These are phyloP conservation scores for Leishmania tropica DNA, from an alignment of 208 protist species.

Conservation along the genomic window DNA sequence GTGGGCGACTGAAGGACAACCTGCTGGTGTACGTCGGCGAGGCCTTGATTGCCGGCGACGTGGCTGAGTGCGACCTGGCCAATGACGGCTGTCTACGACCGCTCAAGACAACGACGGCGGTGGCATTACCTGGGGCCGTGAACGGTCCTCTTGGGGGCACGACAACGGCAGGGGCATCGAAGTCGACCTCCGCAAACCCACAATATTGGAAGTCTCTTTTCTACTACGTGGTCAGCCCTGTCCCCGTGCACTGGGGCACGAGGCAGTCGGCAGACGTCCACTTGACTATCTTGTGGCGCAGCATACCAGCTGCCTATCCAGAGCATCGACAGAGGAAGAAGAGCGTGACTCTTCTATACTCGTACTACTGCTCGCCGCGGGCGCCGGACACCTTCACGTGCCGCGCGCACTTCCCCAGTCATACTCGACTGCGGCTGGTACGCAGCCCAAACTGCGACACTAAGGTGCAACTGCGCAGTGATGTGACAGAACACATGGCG, in stretches of 20 bases:
- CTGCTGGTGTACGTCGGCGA: conserved; percentile 42
- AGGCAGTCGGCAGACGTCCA: conserved; percentile 1
- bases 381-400: conserved; percentile 52
- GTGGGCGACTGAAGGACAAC: conserved; percentile 37
- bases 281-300: conserved; percentile 46
- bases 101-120: background rate
- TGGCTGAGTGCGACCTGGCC: conserved; percentile 42
- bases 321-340: background rate
- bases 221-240: conserved; percentile 46
- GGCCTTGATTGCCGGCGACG: conserved; percentile 43
- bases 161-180: background rate
- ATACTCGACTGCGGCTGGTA: conserved; percentile 32
- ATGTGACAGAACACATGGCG: conserved; percentile 24
- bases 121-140: background rate
- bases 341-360: conserved; percentile 45
- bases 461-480: conserved; percentile 30
- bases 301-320: conserved; percentile 5
- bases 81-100: conserved; percentile 19
- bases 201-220: conserved; percentile 32
- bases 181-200: background rate
- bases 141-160: background rate
- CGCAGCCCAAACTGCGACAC: conserved; percentile 47
- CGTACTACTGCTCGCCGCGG: conserved; percentile 62
- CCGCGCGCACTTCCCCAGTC: conserved; percentile 32
- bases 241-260: conserved; percentile 6